Evolutionary conservation across 345 rosid genomes (phyloP), one percentile per base, ranked within the genome.

Genomic region (Gossypium ekmanianum): DNA sequence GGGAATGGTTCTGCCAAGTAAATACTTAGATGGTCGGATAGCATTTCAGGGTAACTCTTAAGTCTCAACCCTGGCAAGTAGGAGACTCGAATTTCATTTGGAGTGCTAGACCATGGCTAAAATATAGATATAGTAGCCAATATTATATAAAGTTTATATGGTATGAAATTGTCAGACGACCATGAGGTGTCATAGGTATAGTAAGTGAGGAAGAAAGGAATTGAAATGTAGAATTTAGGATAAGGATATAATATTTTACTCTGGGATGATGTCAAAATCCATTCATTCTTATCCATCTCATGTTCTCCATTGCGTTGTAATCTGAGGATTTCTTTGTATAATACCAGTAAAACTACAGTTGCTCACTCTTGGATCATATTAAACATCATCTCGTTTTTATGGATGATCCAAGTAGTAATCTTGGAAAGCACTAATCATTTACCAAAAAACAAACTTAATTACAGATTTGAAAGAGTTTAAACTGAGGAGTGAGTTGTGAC

Each of bases 1-100:
- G 81, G 78, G 79, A 83, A 74, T 67, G 82, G 61, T 26, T 47
- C 75, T 24, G 74, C 68, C 1, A 22, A 54, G 22, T 73, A 83
- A 78, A 61, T 67, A 50, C 11, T 61, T 9, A 2, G 12, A 14
- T 26, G n/a, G 29, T 12, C 4, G n/a, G 24, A 41, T 7, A 45
- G 55, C 45, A 58, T 24, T 11, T 50, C 29, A 57, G 11, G 47
- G 24, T 34, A 34, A 34, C 41, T 34, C 41, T 34, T 7, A 27
- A 34, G n/a, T 39, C 76, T 26, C 55, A 18, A 48, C 27, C 26
- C 29, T 20, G 10, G 17, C 51, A 18, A 66, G 34, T 44, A 44
- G 54, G 52, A 18, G 34, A 22, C 22, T 24, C 26, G 12, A 45
- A 45, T 7, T 22, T 45, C 7, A 12, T 67, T 12, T 3, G 52